Evolutionary conservation across 192 early-diverging fungal genomes (phyloP).

Genomic region (Bifiguratus adelaidae): DNA sequence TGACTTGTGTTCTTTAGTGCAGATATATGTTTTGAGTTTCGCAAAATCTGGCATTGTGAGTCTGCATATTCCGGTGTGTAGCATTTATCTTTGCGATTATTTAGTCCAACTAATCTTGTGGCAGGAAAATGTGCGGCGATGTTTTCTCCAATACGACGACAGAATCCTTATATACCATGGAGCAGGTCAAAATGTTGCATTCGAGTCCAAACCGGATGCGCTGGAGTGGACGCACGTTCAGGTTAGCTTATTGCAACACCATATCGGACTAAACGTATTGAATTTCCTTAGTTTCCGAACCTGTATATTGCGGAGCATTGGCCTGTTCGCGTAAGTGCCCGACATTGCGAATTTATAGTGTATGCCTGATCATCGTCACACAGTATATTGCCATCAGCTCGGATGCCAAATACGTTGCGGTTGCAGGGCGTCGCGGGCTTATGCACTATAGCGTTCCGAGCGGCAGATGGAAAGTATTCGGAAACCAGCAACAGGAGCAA

Average conservation of each 20-base stretch:
- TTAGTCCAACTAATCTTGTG: neutral
- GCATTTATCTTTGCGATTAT: neutral
- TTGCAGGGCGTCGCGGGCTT: conserved; percentile 78
- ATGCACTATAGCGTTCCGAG: conserved; percentile 64
- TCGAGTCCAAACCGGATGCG: conserved; percentile 51
- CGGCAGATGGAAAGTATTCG: conserved; percentile 83
- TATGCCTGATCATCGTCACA: neutral
- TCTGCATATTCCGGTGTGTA: conserved; percentile 23
- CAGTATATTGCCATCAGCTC: conserved; percentile 56
- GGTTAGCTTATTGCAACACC: conserved; percentile 15
- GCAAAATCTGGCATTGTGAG: conserved; percentile 35
- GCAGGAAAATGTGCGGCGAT: conserved; percentile 41
- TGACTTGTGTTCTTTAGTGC: no score
- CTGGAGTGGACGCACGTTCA: conserved; percentile 65
- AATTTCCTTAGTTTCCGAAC: conserved; percentile 38
- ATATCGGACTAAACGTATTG: neutral
- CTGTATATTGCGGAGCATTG: conserved; percentile 73
- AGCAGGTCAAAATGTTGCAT: conserved; percentile 45
- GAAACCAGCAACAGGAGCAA: conserved; percentile 73
- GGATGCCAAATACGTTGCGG: conserved; percentile 65
- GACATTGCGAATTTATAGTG: neutral
- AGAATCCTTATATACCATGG: conserved; percentile 55
- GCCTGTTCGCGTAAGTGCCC: conserved; percentile 58
- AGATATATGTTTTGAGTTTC: conserved; percentile 46
- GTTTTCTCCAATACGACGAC: conserved; percentile 59